These are phyloP conservation scores for Sphaerobolus stellatus DNA, from an alignment of 1,284 basidiomycete species.

Conservation along the genomic window DNA sequence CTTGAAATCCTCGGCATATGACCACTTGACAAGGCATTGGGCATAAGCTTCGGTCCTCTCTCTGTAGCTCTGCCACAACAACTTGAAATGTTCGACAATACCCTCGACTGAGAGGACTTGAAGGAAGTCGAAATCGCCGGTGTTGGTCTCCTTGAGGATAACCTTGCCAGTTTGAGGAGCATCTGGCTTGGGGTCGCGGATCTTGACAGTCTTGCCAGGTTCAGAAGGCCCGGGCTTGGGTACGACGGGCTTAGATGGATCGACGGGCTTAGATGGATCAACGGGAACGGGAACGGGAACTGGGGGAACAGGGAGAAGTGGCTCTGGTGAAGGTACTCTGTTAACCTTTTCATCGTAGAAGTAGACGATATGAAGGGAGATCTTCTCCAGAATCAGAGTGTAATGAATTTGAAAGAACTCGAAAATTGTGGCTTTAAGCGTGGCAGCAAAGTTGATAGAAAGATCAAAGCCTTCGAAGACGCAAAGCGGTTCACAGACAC, in stretches of 20 bases:
- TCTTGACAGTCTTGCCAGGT: neutral
- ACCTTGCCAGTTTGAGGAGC: neutral
- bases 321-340: neutral
- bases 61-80: conserved; percentile 15
- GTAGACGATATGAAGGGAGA: neutral
- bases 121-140: conserved; percentile 31
- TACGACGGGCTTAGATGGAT: neutral
- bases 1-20: conserved; percentile 23
- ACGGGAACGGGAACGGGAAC: neutral
- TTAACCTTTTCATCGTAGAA: neutral
- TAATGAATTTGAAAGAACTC: neutral
- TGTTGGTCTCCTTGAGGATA: conserved; percentile 4
- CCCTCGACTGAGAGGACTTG: conserved; percentile 30
- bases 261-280: neutral
- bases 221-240: neutral
- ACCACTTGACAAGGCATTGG: conserved; percentile 23
- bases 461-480: conserved; percentile 13
- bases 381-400: neutral
- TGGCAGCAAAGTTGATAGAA: neutral
- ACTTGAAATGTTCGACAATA: conserved; percentile 29
- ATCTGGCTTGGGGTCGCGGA: neutral
- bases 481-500: conserved; percentile 29
- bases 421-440: neutral
- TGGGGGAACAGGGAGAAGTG: neutral
- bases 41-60: conserved; percentile 2